A percentile compares a stretch with the other conserved stretches of the same genome.
Conservation (phyloP, 345 rosid genomes). For the Boechera retrofracta region DNA sequence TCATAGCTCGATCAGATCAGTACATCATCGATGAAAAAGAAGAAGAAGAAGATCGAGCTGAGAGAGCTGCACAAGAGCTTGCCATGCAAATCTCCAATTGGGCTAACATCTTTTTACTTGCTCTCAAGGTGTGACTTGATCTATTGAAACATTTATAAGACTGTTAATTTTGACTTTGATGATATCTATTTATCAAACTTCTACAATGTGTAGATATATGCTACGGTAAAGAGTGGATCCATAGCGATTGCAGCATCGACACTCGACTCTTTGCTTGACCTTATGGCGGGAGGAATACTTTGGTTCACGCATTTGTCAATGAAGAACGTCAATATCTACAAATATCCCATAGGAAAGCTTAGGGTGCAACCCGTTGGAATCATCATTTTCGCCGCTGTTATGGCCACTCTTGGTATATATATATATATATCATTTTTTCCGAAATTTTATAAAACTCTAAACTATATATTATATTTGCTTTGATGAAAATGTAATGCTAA, state of each 20-base stretch:
- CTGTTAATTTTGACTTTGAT: neutral
- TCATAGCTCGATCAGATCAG: conserved; percentile 39
- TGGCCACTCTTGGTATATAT: conserved; percentile 90
- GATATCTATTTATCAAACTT: conserved; percentile 18
- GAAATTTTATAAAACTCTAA: neutral
- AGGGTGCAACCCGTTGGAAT: conserved; percentile 97
- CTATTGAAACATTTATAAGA: neutral
- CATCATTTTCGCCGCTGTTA: conserved; percentile 86
- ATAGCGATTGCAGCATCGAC: conserved; percentile 97
- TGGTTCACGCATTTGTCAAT: conserved; percentile 93
- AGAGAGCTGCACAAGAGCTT: conserved; percentile 55
- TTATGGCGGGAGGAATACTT: conserved; percentile 94
- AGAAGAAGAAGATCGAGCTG: conserved; percentile 50
- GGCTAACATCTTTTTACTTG: conserved; percentile 74
- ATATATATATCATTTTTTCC: neutral
- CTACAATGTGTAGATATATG: conserved; percentile 63
- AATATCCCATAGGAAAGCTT: conserved; percentile 94
- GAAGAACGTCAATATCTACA: conserved; percentile 82
- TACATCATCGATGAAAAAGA: conserved; percentile 42
- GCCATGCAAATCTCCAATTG: conserved; percentile 85
- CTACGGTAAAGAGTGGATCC: conserved; percentile 87
- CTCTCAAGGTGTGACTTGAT: conserved; percentile 60
- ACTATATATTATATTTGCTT: conserved; percentile 1
- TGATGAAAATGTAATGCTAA: conserved; percentile 3
- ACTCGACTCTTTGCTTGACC: conserved; percentile 90